These are phyloP conservation scores for Phytophthora hybrid DNA, from an alignment of 352 stramenopile genomes.

Conservation along the genomic window DNA sequence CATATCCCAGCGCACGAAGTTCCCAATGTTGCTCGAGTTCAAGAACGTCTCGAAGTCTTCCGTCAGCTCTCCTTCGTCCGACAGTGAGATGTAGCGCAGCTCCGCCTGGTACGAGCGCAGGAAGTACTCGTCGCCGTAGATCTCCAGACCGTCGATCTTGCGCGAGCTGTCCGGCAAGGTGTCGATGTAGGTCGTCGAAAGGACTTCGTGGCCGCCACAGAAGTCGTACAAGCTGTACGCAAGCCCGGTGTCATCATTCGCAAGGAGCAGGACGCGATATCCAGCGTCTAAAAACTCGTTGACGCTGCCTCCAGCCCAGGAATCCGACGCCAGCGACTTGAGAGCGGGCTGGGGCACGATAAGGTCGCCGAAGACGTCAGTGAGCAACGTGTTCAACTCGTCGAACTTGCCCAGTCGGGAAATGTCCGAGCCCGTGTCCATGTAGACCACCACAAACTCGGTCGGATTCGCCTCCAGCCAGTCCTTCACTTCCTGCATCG, in stretches of 20 bases:
- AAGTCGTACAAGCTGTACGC: constrained; percentile 50
- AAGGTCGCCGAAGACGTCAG: too few species aligned
- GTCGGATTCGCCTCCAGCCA: too few species aligned
- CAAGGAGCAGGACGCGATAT: constrained; percentile 51
- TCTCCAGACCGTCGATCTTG: constrained; percentile 48
- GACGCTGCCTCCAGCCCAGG: constrained; percentile 47
- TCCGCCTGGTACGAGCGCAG: constrained; percentile 55
- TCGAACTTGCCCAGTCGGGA: too few species aligned
- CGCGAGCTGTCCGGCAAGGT: constrained; percentile 42
- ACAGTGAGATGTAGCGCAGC: constrained; percentile 62
- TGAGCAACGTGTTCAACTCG: too few species aligned
- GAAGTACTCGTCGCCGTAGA: constrained; percentile 60
- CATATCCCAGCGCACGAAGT: constrained; percentile 64
- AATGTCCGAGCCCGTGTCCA: too few species aligned
- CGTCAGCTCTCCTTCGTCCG: constrained; percentile 33
- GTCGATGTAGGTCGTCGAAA: constrained; percentile 50
- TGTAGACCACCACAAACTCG: too few species aligned
- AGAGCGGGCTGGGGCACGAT: too few species aligned
- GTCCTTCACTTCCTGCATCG: too few species aligned
- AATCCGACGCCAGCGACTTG: constrained; percentile 40
- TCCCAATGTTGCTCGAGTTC: constrained; percentile 47
- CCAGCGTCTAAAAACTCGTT: constrained; percentile 50
- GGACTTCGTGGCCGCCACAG: constrained; percentile 49
- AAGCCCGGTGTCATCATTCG: constrained; percentile 54
- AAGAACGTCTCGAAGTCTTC: constrained; percentile 42